Base-by-base conservation (phyloP, 768 basidiomycete species). In the Naganishia randhawae region DNA sequence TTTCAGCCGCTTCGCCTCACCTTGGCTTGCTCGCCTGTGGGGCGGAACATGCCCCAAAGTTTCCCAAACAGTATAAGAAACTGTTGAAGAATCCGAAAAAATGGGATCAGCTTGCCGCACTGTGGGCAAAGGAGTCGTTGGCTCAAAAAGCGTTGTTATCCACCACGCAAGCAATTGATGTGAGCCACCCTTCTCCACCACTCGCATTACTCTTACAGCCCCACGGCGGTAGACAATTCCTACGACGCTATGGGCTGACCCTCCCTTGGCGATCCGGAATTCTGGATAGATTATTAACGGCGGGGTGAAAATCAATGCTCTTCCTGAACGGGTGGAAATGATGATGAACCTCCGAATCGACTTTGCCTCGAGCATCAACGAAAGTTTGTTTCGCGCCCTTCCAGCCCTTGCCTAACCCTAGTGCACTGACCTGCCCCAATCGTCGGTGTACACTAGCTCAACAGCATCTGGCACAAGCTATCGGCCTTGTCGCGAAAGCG, bases 231-330 rank as follows among this genome's bases (percentile, higher is more conserved):
- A n/a, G n/a, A 13, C 19, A 63, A 74, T 66, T 62, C 75, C 31
- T 76, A 77, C 50, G 75, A 76, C 25, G 71, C 71, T 48, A 22
- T 72, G 77, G 51, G 72, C 71, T 7, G 69, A 76, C 16, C 69
- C 78, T 29, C 71, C 78, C n/a, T n/a, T n/a, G n/a, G n/a, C n/a
- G n/a, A 76, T 77, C 27, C 53, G 14, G 9, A 14, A 7, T 41
- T 22, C 13, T 17, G 3, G 22, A 16, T 29, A 64, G 63, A 64
- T 64, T 17, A 77, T 85, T 63, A 63, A 74, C 35, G 79, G 79
- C 22, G 79, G 79, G 27, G 78, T 80, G 22, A 90, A 91, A 78
- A 82, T 83, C 33, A 92, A 91, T 73, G 89, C 90, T 32, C 84
- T 92, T n/a, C 91, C 91, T 0, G 90, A 91, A 78, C 54, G 73